Conservation (phyloP, 2,329 filamentous ascomycete genomes). For the Aschersonia sp. region DNA sequence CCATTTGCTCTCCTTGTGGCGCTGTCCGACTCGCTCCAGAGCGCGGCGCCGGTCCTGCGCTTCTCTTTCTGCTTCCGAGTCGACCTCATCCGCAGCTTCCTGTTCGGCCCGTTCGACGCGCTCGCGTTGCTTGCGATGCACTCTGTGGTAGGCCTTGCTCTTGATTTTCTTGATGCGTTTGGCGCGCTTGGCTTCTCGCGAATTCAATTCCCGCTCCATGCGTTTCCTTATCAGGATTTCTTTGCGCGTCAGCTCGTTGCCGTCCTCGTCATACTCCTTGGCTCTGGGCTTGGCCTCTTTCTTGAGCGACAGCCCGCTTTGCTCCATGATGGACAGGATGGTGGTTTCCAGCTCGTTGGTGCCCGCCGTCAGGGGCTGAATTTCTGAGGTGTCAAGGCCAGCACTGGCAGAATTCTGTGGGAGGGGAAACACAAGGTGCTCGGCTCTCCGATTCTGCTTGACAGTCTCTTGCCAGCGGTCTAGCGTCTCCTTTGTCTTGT, state of each 20-base stretch:
- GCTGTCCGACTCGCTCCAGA: slow-evolving; percentile 70
- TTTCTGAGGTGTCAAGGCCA: slow-evolving; percentile 45
- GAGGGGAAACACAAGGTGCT: slow-evolving; percentile 80
- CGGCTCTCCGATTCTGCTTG: slow-evolving; percentile 81
- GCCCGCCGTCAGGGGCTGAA: slow-evolving; percentile 47
- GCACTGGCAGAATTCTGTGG: slow-evolving; percentile 52
- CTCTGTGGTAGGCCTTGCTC: slow-evolving; percentile 83
- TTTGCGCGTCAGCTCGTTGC: slow-evolving; percentile 57
- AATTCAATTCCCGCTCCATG: slow-evolving; percentile 69
- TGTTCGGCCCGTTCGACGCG: slow-evolving; percentile 37
- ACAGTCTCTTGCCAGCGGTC: slow-evolving; percentile 90
- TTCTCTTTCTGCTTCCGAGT: slow-evolving; percentile 52
- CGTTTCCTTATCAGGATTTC: slow-evolving; percentile 62
- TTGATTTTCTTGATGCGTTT: slow-evolving; percentile 99
- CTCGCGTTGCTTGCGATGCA: slow-evolving; percentile 64
- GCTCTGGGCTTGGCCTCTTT: slow-evolving; percentile 33
- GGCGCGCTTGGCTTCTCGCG: slow-evolving; percentile 74
- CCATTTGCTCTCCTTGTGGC: slow-evolving; percentile 84
- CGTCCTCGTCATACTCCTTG: slow-evolving; percentile 52
- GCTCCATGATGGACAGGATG: slow-evolving; percentile 78
- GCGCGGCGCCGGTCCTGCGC: slow-evolving; percentile 60
- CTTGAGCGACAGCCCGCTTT: slow-evolving; percentile 59
- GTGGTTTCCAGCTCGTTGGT: slow-evolving; percentile 71
- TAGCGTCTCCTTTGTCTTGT: slow-evolving; percentile 83
- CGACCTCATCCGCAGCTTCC: slow-evolving; percentile 40